Evolutionary conservation across 108 stramenopile genomes (phyloP), one percentile per base, ranked within the genome.

Genomic region (Nitzschia palea): DNA sequence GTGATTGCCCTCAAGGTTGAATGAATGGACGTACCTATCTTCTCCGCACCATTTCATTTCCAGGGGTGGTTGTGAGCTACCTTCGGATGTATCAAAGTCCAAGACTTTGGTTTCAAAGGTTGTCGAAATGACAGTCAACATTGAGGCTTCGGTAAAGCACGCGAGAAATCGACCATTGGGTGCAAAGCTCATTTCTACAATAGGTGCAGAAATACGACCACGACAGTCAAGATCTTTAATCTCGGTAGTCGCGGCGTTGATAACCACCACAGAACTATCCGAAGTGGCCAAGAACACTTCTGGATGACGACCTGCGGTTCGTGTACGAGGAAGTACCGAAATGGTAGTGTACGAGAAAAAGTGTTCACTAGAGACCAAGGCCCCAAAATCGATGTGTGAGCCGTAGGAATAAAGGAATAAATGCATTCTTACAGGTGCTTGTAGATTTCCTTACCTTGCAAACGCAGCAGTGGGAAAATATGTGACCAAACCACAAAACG

Each of bases 131-230:
- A 98, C 97, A 9, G 95, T 93, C 33, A 98, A 74, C 65, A 93
- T 77, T 14, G 92, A 90, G 25, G 86, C 77, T 52, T 88, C 82
- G 0, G 90, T 85, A 66, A 93, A 98, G 76, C 94, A 96, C 25
- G 97, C 97, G 71, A 98, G 67, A 62, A 96, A 96, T 9, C 95
- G 82, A 26, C 97, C 96, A 78, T 98, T 96, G 18, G 97, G 97
- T 17, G 96, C 91, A 73, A 95, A 92, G 25, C 77, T 80, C 86
- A 96, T 95, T 62, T 79, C 81, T 2, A 89, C 79, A 64, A 96
- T 90, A n/a, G 92, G 88, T 22, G 91, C 70, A 17, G 66, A 27
- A 20, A 94, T 86, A 31, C 86, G 81, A 17, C 76, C 73, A 40
- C 89, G 87, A 64, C 92, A 94, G 62, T 94, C 80, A 4, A 94